Conservation (phyloP, 768 basidiomycete species). For the Mrakia frigida region DNA sequence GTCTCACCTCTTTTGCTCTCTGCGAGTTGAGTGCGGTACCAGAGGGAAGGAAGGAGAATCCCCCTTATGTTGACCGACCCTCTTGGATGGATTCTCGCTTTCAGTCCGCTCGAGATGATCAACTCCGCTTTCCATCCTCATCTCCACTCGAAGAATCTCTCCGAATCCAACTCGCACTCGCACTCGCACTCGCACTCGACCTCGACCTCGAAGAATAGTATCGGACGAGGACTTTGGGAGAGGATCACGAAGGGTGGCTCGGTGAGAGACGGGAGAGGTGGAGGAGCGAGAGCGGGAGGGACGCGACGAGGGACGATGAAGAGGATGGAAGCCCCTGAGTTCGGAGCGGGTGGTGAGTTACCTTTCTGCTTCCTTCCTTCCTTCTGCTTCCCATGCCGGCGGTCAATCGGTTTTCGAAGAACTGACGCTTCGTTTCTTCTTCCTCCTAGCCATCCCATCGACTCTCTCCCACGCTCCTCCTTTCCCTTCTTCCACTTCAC, state of each 20-base stretch:
- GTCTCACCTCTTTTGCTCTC: neutral
- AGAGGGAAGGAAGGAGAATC: neutral
- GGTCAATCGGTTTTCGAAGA: too few relatives aligned
- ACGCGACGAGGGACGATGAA: neutral
- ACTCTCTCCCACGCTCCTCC: constrained; percentile 24
- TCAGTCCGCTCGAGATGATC: neutral
- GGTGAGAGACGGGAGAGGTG: neutral
- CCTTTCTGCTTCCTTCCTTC: neutral
- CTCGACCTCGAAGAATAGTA: neutral
- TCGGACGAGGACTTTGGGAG: constrained; percentile 13
- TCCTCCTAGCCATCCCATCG: neutral
- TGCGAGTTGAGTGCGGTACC: too few relatives aligned
- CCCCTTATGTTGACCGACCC: neutral
- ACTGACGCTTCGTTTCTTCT: neutral
- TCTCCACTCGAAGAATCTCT: neutral
- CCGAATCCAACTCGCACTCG: neutral
- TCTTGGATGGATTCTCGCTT: neutral
- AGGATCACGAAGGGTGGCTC: constrained; percentile 9
- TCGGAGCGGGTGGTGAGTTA: neutral
- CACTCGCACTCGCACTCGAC: neutral
- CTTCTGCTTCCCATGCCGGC: too few relatives aligned
- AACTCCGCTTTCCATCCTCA: constrained; percentile 5
- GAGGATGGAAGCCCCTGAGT: neutral
- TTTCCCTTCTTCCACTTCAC: neutral
- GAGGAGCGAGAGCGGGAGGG: neutral